Evolutionary conservation across 2,329 filamentous ascomycete genomes (phyloP).

Genomic region (Sodiomyces alkalinus): DNA sequence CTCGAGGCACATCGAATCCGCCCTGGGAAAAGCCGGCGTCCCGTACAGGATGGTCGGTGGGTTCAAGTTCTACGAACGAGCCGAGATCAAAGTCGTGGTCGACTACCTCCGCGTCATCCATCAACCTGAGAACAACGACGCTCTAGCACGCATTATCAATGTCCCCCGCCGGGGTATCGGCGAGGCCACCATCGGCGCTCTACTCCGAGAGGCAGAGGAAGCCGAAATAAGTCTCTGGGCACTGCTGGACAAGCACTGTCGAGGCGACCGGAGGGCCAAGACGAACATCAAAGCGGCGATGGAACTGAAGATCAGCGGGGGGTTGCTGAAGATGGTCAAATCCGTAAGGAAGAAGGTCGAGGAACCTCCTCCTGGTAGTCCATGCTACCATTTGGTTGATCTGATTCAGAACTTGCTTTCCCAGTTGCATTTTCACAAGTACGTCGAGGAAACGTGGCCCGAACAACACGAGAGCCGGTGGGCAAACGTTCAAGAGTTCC

Average conservation of each 20-base stretch:
- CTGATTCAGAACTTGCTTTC: conserved; percentile 39
- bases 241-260: conserved; percentile 43
- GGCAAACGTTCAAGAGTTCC: conserved; percentile 82
- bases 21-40: conserved; percentile 65
- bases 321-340: conserved; percentile 26
- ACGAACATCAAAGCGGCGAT: conserved; percentile 33
- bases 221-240: conserved; percentile 59
- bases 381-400: conserved; percentile 25
- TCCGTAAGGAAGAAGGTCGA: conserved; percentile 16
- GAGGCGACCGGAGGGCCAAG: conserved; percentile 29
- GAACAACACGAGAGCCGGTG: conserved; percentile 67
- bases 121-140: conserved; percentile 77
- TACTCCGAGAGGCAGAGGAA: conserved; percentile 64
- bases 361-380: conserved; percentile 13
- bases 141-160: conserved; percentile 71
- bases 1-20: conserved; percentile 74
- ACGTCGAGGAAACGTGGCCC: conserved; percentile 53
- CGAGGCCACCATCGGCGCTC: conserved; percentile 55
- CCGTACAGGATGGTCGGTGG: conserved; percentile 88
- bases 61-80: conserved; percentile 78
- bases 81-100: conserved; percentile 72
- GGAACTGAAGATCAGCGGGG: conserved; percentile 36
- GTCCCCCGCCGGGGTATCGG: conserved; percentile 69
- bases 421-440: conserved; percentile 58
- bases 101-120: conserved; percentile 81